Conservation (phyloP, 305 asterid genomes). For the Fraxinus angustifolia region DNA sequence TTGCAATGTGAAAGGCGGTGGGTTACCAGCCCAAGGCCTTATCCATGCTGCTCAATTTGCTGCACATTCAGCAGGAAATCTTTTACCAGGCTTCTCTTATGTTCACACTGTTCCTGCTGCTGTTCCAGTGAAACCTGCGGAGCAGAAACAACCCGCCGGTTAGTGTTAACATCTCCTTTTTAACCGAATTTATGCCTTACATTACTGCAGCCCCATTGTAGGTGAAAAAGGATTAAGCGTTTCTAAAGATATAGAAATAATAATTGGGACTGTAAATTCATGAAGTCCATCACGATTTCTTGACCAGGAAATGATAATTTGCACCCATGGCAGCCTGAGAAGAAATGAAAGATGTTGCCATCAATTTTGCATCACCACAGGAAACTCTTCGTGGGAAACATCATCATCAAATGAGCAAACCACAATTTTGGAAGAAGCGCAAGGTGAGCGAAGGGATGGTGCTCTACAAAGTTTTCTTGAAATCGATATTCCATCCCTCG, state of each 20-base stretch:
- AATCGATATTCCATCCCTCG: slow-evolving; percentile 12
- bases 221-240: background rate
- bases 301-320: slow-evolving; percentile 85
- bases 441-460: slow-evolving; percentile 11
- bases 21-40: slow-evolving; percentile 46
- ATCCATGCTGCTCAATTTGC: slow-evolving; percentile 58
- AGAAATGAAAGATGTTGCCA: slow-evolving; percentile 53
- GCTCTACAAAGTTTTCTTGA: slow-evolving; percentile 20
- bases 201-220: slow-evolving; percentile 17
- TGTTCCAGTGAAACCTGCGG: slow-evolving; percentile 68
- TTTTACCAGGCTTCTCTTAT: slow-evolving; percentile 64
- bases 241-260: slow-evolving; percentile 5
- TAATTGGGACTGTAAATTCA: slow-evolving; percentile 28
- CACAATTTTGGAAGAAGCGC: slow-evolving; percentile 16
- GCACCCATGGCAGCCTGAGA: slow-evolving; percentile 94
- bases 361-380: background rate
- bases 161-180: slow-evolving; percentile 24
- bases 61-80: slow-evolving; percentile 48
- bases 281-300: slow-evolving; percentile 32
- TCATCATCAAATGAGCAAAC: slow-evolving; percentile 7
- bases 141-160: slow-evolving; percentile 91
- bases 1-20: slow-evolving; percentile 55
- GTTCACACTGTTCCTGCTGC: slow-evolving; percentile 64
- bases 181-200: background rate
- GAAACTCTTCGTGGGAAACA: background rate